Evolutionary conservation across 306 rosid genomes (phyloP), one percentile per base, ranked within the genome.

Genomic region (Comarum palustre): DNA sequence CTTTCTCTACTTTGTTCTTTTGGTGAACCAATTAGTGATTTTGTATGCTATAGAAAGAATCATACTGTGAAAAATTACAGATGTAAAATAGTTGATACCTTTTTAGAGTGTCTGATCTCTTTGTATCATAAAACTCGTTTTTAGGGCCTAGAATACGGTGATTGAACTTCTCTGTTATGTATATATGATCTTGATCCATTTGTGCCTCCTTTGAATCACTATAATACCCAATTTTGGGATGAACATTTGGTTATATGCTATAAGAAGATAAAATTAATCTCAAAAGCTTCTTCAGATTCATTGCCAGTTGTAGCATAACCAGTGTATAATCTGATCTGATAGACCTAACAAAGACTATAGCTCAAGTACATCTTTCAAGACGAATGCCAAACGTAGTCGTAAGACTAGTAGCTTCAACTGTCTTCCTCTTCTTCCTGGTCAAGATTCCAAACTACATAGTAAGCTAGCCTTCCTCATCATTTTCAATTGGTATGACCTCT

Each of bases 391-490:
- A 22, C 14, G 9, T n/a, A 55, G 31, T 9, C 12, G 31, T 54
- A 55, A 31, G 61, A 14, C 32, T 20, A 11, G 3, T 22, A 55
- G 7, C 38, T 19, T 17, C n/a, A 32, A 4, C 54, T 54, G 11
- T 70, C 34, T 70, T 52, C 45, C 15, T 46, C 46, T 1, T 32
- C 24, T 55, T 24, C 61, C 19, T 51, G 65, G 60, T 65, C 72
- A 74, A 74, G 65, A 65, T 74, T 51, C 42, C 61, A 17, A 36
- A 50, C 74, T 51, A 6, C 63, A 36, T 14, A 8, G 50, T 41
- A 29, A 31, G 34, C 36, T 58, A 9, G 50, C 64, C 29, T 3
- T 47, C 54, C 66, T 71, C 55, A 0, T 57, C 20, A 55, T 20
- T 31, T 68, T 31, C 20, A 60, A 60, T 29, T 59, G 41, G n/a